phyloP scores from a whole-genome alignment of 768 basidiomycete species.

The Boletus rubroflammeus region DNA sequence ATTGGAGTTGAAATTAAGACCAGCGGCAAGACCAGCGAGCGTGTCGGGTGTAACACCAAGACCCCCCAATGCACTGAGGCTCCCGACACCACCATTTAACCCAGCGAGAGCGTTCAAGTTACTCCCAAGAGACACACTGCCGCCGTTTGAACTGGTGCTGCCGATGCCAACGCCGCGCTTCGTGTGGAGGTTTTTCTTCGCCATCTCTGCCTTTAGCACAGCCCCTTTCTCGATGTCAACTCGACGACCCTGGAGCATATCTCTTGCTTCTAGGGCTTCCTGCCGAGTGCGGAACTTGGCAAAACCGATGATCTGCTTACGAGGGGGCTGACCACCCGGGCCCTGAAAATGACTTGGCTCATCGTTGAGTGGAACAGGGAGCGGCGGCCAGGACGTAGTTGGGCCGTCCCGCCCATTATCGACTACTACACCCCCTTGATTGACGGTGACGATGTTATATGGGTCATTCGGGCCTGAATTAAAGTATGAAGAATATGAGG shows the following conservation, averaged over 20 bases:
- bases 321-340: constrained; percentile 45
- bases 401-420: constrained; percentile 72
- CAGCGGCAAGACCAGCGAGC: constrained; percentile 26
- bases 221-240: constrained; percentile 93
- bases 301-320: constrained; percentile 98
- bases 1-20: constrained; percentile 29
- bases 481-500: constrained; percentile 35
- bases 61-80: constrained; percentile 25
- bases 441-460: constrained; percentile 79
- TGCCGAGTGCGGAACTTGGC: constrained; percentile 89
- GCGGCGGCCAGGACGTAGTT: constrained; percentile 63
- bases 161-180: constrained; percentile 84
- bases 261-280: constrained; percentile 84
- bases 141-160: constrained; percentile 29
- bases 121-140: constrained; percentile 27
- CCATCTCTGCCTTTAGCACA: constrained; percentile 97
- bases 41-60: constrained; percentile 29
- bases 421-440: constrained; percentile 80
- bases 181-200: constrained; percentile 98
- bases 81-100: constrained; percentile 27
- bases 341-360: constrained; percentile 34
- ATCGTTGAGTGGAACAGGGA: constrained; percentile 30
- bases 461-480: constrained; percentile 66
- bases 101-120: constrained; percentile 23
- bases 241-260: constrained; percentile 81